Evolutionary conservation across 768 basidiomycete species (phyloP), one percentile per base, ranked within the genome.

Genomic region (Suillus americanus): DNA sequence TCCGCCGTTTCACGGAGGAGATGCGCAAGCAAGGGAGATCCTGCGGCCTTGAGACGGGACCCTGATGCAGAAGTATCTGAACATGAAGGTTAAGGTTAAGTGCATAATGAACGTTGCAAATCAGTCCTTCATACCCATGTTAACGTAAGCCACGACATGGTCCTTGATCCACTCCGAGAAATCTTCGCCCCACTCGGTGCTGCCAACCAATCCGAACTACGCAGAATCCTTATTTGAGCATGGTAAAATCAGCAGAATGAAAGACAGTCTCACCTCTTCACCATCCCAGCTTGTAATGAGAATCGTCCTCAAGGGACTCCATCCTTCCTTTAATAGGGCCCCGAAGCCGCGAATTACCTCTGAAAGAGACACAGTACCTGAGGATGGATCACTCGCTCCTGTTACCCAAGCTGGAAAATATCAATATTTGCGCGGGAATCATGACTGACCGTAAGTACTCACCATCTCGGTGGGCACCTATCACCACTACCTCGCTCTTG

Each of bases 11-110:
- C 69, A 46, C 83, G 85, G 56, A 97, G 78, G 43, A 97, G 79
- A 69, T 91, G 86, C 0, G 93, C 88, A 2, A 99, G 84, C 3
- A 92, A 94, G 9, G 95, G 95, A 0, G 93, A 95, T 30, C 84
- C 91, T 38, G 71, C 56, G n/a, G 82, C 79, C 13, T 69, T 67
- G 74, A 85, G 85, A 23, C 79, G 78, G n/a, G 84, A 83, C 4
- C 83, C 85, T 3, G 80, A 73, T 13, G 81, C 86, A 18, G 87
- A 81, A 8, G 75, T 75, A 65, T 86, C 86, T 79, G 61, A 8
- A 28, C 45, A 23, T 33, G 14, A 38, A 37, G 23, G 60, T 18
- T 46, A 51, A 50, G 1, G n/a, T 33, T 10, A 30, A 28, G 18
- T 35, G 18, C n/a, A n/a, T 7, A 69, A 64, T 30, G 43, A 62